phyloP scores from a whole-genome alignment of 2,329 filamentous ascomycete genomes.

The Pseudonectria buxi region DNA sequence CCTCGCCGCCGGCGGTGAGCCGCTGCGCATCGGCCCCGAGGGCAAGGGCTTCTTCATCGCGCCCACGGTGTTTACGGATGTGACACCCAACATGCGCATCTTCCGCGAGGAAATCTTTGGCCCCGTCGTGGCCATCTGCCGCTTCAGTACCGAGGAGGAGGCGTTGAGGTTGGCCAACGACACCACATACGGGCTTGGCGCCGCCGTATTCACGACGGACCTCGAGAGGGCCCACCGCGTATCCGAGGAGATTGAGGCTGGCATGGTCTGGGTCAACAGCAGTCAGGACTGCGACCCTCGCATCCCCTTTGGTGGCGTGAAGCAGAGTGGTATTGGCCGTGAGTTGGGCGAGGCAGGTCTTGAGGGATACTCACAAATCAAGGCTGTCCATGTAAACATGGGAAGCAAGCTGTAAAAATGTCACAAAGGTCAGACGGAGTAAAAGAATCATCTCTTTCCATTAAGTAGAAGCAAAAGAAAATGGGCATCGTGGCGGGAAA shows the following conservation, averaged over 20 bases:
- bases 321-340: constrained; percentile 37
- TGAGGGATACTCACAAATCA: constrained; percentile 33
- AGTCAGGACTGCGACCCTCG: constrained; percentile 33
- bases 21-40: constrained; percentile 19
- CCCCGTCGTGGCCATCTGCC: constrained; percentile 31
- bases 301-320: constrained; percentile 37
- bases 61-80: constrained; percentile 35
- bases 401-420: constrained; percentile 25
- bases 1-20: constrained; percentile 51
- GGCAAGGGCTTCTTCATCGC: constrained; percentile 38
- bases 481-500: too few relatives aligned
- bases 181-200: constrained; percentile 52
- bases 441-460: too few relatives aligned
- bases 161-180: constrained; percentile 38
- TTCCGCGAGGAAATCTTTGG: constrained; percentile 39
- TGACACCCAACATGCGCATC: constrained; percentile 32
- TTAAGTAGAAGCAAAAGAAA: too few relatives aligned
- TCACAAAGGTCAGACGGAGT: too few relatives aligned
- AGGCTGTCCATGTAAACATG: constrained; percentile 36
- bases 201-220: constrained; percentile 53
- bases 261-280: constrained; percentile 45
- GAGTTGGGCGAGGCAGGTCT: constrained; percentile 37
- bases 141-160: constrained; percentile 34
- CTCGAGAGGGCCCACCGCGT: constrained; percentile 40
- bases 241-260: constrained; percentile 52